Percentiles rank a stretch among this genome's conserved stretches.
These are phyloP conservation scores for Aeschynomene evenia DNA, from an alignment of 306 rosid genomes.

Conservation along the genomic window DNA sequence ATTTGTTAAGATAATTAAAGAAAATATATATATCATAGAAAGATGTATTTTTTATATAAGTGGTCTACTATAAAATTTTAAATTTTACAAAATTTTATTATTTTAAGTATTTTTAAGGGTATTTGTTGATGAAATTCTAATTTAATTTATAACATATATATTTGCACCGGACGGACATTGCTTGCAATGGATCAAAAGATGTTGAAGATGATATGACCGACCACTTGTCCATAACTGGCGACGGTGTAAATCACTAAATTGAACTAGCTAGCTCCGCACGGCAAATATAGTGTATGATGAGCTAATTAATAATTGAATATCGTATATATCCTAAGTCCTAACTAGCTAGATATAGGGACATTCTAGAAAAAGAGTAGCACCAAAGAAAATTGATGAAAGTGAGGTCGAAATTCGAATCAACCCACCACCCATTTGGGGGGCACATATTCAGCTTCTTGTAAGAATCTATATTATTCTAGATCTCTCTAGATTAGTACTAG, in stretches of 20 bases:
- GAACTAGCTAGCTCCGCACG: constrained; percentile 17
- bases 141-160: no score
- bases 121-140: no score
- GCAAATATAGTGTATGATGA: not conserved
- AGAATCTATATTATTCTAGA: constrained; percentile 3
- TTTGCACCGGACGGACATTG: no score
- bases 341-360: not conserved
- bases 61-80: no score
- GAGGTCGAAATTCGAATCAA: constrained; percentile 2
- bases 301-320: no score
- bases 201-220: constrained; percentile 7
- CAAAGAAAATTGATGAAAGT: constrained; percentile 1
- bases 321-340: not conserved
- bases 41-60: no score
- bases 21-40: no score
- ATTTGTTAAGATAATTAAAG: no score
- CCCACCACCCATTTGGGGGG: constrained; percentile 4
- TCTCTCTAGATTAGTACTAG: not conserved
- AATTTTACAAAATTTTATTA: no score
- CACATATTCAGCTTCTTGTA: constrained; percentile 18
- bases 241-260: no score
- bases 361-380: constrained; percentile 9
- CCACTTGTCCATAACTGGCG: constrained; percentile 8
- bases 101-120: no score
- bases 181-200: not conserved